phyloP scores from a whole-genome alignment of 306 rosid genomes.

The Rubus idaeus region DNA sequence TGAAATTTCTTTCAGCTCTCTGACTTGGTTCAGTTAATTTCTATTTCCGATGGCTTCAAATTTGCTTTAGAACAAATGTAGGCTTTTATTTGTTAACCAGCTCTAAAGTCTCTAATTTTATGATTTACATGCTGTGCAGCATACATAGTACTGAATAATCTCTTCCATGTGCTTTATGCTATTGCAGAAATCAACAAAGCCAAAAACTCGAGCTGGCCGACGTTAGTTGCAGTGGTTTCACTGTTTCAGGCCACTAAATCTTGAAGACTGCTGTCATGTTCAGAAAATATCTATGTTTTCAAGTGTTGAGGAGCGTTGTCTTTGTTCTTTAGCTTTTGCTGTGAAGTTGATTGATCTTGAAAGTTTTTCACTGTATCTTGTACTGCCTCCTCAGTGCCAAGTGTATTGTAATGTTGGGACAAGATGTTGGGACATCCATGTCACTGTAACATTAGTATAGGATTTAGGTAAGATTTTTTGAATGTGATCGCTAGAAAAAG shows the following conservation, averaged over 20 bases:
- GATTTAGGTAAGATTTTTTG: constrained; percentile 10
- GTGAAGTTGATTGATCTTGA: constrained; percentile 23
- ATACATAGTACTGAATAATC: constrained; percentile 24
- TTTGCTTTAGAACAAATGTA: background rate
- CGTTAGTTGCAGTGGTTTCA: constrained; percentile 41
- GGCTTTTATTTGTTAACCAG: background rate
- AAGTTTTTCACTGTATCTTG: background rate
- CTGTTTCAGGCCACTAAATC: constrained; percentile 23
- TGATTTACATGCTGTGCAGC: constrained; percentile 13
- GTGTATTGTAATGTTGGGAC: background rate
- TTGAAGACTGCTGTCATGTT: constrained; percentile 19
- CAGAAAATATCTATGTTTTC: constrained; percentile 8
- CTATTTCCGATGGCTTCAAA: background rate
- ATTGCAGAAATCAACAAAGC: constrained; percentile 75
- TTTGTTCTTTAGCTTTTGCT: constrained; percentile 28
- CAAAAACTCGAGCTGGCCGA: constrained; percentile 66
- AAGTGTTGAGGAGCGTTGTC: constrained; percentile 13
- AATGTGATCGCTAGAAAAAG: constrained; percentile 8
- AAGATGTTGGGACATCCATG: constrained; percentile 28
- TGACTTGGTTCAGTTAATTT: background rate
- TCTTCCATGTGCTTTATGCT: constrained; percentile 14
- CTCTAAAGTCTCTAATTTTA: background rate
- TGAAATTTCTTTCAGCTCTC: constrained; percentile 24
- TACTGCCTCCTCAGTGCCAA: background rate
- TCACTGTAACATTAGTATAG: constrained; percentile 34